A percentile compares a stretch with the other conserved stretches of the same genome.
Conservation (phyloP, 495 filamentous ascomycete genomes). For the Neurospora sp. region DNA sequence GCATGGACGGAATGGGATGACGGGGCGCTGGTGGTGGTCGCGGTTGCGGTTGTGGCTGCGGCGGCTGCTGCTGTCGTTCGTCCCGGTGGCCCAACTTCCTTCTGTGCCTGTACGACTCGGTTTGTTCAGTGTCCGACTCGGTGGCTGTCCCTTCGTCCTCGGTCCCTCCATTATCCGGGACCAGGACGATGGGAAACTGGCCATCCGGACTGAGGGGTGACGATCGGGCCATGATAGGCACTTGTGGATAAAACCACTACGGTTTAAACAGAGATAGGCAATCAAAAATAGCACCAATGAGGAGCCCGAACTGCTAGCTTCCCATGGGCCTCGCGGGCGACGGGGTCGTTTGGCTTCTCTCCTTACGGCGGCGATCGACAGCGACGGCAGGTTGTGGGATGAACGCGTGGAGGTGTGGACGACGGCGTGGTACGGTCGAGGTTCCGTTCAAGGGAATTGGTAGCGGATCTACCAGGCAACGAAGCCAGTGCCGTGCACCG, state of each 20-base stretch:
- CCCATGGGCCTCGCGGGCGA: background rate
- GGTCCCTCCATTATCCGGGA: conserved; percentile 8
- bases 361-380: background rate
- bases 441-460: background rate
- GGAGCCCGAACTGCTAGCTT: background rate
- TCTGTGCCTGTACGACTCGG: conserved; percentile 7
- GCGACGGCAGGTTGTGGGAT: background rate
- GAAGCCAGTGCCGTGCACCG: background rate
- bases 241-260: background rate
- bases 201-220: conserved; percentile 5
- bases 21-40: conserved; percentile 16
- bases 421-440: background rate
- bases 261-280: background rate
- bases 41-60: conserved; percentile 2
- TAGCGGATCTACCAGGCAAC: background rate
- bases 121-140: conserved; percentile 2
- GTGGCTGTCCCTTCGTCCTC: background rate
- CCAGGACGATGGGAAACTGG: conserved; percentile 16
- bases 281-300: background rate
- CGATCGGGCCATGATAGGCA: conserved; percentile 1
- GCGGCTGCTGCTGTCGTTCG: background rate
- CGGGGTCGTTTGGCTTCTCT: background rate
- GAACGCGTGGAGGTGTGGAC: background rate
- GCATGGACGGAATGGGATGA: conserved; percentile 70
- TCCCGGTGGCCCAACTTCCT: background rate